These are phyloP conservation scores for Anisogramma anomala DNA, from an alignment of 2,329 filamentous ascomycete genomes.

Conservation along the genomic window DNA sequence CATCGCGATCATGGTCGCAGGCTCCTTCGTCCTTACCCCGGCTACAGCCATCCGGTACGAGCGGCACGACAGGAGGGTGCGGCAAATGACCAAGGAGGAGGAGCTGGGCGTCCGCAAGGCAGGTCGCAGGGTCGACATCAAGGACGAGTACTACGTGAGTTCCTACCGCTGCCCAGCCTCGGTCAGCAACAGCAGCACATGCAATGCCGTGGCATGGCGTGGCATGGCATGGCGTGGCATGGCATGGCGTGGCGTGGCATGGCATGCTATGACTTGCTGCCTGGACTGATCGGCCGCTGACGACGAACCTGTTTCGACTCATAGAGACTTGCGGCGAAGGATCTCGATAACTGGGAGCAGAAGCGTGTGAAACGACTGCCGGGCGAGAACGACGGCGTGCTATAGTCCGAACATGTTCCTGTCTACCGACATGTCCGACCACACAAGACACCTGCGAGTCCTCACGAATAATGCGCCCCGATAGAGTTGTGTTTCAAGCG, in stretches of 20 bases:
- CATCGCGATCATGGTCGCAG: slow-evolving; percentile 75
- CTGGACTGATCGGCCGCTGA: slow-evolving; percentile 6
- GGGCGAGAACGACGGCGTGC: slow-evolving; percentile 77
- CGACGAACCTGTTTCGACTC: slow-evolving; percentile 1
- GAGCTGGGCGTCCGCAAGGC: slow-evolving; percentile 68
- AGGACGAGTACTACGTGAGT: slow-evolving; percentile 76
- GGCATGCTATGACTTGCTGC: no score
- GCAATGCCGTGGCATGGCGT: no score
- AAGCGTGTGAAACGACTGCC: slow-evolving; percentile 82
- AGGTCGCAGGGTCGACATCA: slow-evolving; percentile 62
- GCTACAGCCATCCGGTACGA: slow-evolving; percentile 92
- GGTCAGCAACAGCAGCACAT: not conserved
- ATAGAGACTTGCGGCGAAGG: slow-evolving; percentile 72
- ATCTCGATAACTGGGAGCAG: slow-evolving; percentile 94
- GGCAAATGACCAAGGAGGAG: slow-evolving; percentile 75
- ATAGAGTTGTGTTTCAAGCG: not conserved
- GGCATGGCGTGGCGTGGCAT: no score
- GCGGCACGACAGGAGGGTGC: slow-evolving; percentile 78
- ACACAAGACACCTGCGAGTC: not conserved
- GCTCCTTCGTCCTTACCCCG: slow-evolving; percentile 87
- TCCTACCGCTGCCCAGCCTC: not conserved
- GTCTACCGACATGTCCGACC: no score
- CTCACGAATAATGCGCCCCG: no score
- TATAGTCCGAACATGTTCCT: slow-evolving; percentile 32
- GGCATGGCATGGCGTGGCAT: no score